phyloP scores from a whole-genome alignment of 805 yeast genomes.

The Clavispora fructus region DNA sequence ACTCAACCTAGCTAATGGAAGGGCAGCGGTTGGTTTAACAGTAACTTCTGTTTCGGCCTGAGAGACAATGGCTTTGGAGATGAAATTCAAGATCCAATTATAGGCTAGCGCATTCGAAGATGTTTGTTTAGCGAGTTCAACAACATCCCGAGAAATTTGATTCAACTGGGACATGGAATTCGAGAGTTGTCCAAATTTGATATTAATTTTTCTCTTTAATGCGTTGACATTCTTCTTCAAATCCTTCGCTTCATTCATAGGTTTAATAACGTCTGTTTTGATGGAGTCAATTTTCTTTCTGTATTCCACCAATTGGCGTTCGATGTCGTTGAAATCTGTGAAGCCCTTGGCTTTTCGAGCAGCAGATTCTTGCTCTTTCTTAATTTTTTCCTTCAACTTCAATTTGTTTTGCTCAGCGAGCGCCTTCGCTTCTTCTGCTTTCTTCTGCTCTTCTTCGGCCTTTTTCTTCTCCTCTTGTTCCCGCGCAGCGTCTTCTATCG shows the following conservation, averaged over 20 bases:
- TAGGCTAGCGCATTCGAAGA: slow-evolving; percentile 45
- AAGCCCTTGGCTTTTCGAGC: slow-evolving; percentile 22
- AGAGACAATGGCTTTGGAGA: slow-evolving; percentile 78
- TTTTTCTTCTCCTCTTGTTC: slow-evolving; percentile 10
- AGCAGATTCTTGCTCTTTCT: slow-evolving; percentile 12
- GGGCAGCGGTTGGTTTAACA: slow-evolving; percentile 69
- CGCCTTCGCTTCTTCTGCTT: slow-evolving; percentile 9
- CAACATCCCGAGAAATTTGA: slow-evolving; percentile 47
- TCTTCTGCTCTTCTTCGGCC: slow-evolving; percentile 13
- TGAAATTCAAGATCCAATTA: slow-evolving; percentile 72
- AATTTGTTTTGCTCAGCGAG: slow-evolving; percentile 18
- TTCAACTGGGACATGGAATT: slow-evolving; percentile 58
- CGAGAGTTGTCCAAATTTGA: slow-evolving; percentile 89
- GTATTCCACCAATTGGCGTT: slow-evolving; percentile 41
- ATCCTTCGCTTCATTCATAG: slow-evolving; percentile 46
- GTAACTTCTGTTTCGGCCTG: slow-evolving; percentile 93
- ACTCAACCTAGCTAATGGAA: slow-evolving; percentile 72
- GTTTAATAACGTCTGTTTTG: slow-evolving; percentile 53
- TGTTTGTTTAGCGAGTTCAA: slow-evolving; percentile 40
- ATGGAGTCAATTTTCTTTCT: slow-evolving; percentile 51
- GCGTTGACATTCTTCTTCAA: slow-evolving; percentile 50
- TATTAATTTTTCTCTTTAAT: slow-evolving; percentile 74
- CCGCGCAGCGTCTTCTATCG: slow-evolving; percentile 7
- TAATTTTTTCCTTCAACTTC: slow-evolving; percentile 11
- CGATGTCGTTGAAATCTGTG: slow-evolving; percentile 34